Evolutionary conservation across 805 yeast species (phyloP).

Genomic region (Pichia heedii): DNA sequence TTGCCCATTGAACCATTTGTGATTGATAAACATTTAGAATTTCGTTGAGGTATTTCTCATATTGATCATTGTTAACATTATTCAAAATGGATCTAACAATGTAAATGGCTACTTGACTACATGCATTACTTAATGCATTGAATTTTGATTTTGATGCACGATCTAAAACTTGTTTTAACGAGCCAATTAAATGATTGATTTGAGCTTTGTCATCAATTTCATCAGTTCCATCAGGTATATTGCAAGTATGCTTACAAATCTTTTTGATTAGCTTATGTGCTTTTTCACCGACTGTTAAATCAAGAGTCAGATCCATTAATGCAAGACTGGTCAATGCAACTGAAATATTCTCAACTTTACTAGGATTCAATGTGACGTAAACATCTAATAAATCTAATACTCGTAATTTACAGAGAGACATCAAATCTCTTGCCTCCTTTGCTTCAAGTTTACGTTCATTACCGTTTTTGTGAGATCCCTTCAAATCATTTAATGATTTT

Average conservation of each 20-base stretch:
- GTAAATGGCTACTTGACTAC: conserved; percentile 58
- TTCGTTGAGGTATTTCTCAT: conserved; percentile 27
- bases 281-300: conserved; percentile 61
- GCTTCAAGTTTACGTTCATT: conserved; percentile 64
- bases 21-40: conserved; percentile 49
- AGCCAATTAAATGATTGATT: conserved; percentile 12
- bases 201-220: not conserved
- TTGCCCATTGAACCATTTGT: conserved; percentile 56
- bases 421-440: conserved; percentile 69
- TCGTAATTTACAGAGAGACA: conserved; percentile 69
- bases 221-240: conserved; percentile 21
- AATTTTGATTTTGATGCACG: conserved; percentile 35
- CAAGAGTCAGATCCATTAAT: conserved; percentile 59
- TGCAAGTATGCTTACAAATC: conserved; percentile 37
- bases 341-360: conserved; percentile 32
- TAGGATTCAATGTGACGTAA: conserved; percentile 40
- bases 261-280: conserved; percentile 65
- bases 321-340: conserved; percentile 48
- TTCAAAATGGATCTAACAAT: conserved; percentile 46
- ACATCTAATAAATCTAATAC: conserved; percentile 69
- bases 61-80: conserved; percentile 15
- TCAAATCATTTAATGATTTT: conserved; percentile 43
- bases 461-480: conserved; percentile 37
- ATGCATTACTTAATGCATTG: conserved; percentile 45
- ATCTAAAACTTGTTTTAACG: conserved; percentile 35